Conservation (phyloP, 1,139 yeast species). For the Hyphopichia wangnamkhiaoensis region DNA sequence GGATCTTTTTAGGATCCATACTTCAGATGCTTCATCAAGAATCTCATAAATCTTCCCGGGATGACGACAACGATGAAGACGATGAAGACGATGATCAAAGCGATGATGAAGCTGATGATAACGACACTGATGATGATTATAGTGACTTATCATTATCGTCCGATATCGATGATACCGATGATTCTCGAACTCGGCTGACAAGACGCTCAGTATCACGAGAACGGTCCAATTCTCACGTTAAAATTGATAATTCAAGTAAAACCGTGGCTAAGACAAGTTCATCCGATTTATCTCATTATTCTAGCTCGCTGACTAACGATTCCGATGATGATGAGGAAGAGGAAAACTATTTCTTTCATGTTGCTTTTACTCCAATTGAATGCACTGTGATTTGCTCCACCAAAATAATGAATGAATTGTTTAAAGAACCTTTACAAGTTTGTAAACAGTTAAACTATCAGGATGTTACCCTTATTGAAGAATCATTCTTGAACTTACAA, state of each 20-base stretch:
- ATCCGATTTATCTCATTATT: background rate
- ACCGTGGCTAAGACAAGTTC: too few relatives aligned
- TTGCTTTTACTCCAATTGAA: conserved; percentile 58
- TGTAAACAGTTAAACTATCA: conserved; percentile 26
- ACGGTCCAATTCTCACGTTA: conserved; percentile 3
- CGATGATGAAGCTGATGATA: conserved; percentile 13
- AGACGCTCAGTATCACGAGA: background rate
- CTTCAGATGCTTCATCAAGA: conserved; percentile 38
- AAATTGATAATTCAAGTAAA: conserved; percentile 4
- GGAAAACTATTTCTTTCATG: conserved; percentile 44
- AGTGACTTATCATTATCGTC: too few relatives aligned
- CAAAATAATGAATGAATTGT: conserved; percentile 33
- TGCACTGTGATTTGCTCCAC: conserved; percentile 56
- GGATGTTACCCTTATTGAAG: conserved; percentile 46
- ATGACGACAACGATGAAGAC: conserved; percentile 17
- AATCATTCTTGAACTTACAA: conserved; percentile 54
- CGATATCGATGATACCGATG: too few relatives aligned
- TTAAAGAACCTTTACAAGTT: conserved; percentile 34
- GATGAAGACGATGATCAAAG: conserved; percentile 22
- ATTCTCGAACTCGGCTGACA: too few relatives aligned
- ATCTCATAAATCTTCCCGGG: conserved; percentile 15
- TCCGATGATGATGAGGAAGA: conserved; percentile 25
- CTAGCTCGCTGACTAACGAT: background rate
- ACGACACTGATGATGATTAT: conserved; percentile 13
- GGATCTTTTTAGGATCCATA: conserved; percentile 52